A percentile compares a stretch with the other conserved stretches of the same genome.
Conservation (phyloP, 257 asterid species). For the Jacaranda mimosifolia region DNA sequence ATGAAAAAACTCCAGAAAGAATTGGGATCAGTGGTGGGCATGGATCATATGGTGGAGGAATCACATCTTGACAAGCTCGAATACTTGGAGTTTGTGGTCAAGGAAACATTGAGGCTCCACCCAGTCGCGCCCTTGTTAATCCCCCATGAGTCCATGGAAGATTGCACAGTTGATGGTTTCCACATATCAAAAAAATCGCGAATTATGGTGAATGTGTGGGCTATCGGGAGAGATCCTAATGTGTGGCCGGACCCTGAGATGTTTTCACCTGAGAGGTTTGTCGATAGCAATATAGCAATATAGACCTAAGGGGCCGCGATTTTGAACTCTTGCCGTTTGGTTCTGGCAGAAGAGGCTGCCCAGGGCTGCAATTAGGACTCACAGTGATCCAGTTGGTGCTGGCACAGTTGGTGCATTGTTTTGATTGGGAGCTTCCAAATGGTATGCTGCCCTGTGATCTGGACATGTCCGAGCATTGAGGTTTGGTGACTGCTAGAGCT, state of each 20-base stretch:
- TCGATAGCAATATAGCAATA: slow-evolving; percentile 24
- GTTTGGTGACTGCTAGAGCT: slow-evolving; percentile 31
- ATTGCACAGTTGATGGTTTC: slow-evolving; percentile 34
- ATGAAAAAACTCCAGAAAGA: slow-evolving; percentile 50
- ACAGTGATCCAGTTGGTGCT: slow-evolving; percentile 31
- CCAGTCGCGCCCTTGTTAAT: slow-evolving; percentile 40
- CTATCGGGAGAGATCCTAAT: slow-evolving; percentile 42
- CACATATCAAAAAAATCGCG: slow-evolving; percentile 37
- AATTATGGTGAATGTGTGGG: slow-evolving; percentile 42
- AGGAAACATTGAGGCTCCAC: slow-evolving; percentile 50
- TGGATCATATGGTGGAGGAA: slow-evolving; percentile 41
- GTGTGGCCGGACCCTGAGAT: slow-evolving; percentile 39
- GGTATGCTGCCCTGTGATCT: slow-evolving; percentile 36
- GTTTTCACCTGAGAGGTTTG: slow-evolving; percentile 42
- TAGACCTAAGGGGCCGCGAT: slow-evolving; percentile 37
- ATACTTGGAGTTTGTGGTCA: slow-evolving; percentile 42
- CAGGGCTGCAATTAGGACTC: slow-evolving; percentile 44
- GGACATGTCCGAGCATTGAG: slow-evolving; percentile 43
- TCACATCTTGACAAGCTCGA: slow-evolving; percentile 42
- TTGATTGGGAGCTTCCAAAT: slow-evolving; percentile 49
- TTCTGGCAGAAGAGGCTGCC: slow-evolving; percentile 48
- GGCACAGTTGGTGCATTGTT: slow-evolving; percentile 53
- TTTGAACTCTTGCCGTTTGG: slow-evolving; percentile 48
- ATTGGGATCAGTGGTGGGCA: slow-evolving; percentile 39
- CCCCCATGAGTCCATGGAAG: slow-evolving; percentile 51